Conservation (phyloP, 805 yeast genomes). For the Torulaspora gathmanii region DNA sequence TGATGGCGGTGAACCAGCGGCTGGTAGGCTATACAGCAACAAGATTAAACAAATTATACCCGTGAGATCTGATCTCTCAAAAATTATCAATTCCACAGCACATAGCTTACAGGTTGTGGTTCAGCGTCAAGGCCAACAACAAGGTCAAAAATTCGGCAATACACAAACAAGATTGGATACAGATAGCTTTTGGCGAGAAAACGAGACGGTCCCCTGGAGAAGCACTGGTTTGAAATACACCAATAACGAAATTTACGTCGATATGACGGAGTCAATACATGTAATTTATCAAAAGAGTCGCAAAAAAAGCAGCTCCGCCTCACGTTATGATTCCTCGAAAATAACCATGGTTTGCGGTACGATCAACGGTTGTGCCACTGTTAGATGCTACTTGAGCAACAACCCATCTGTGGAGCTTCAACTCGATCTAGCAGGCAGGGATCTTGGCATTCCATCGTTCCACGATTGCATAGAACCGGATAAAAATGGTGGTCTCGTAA, state of each 20-base stretch:
- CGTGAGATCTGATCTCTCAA: slow-evolving; percentile 35
- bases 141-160: slow-evolving; percentile 1
- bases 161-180: slow-evolving; percentile 1
- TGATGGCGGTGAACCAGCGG: slow-evolving; percentile 69
- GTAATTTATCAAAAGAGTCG: slow-evolving; percentile 40
- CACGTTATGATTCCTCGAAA: slow-evolving; percentile 2
- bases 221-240: slow-evolving; percentile 61
- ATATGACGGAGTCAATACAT: slow-evolving; percentile 62
- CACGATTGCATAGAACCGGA: slow-evolving; percentile 63
- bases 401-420: slow-evolving; percentile 63
- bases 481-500: slow-evolving; percentile 4
- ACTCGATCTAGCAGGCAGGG: slow-evolving; percentile 45
- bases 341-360: slow-evolving; percentile 25
- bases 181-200: slow-evolving; percentile 10
- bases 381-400: slow-evolving; percentile 71
- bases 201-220: slow-evolving; percentile 68
- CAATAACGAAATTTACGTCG: slow-evolving; percentile 82
- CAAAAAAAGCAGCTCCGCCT: background rate
- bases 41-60: slow-evolving; percentile 68
- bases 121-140: slow-evolving; percentile 13
- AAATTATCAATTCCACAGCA: slow-evolving; percentile 38
- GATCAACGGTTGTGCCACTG: slow-evolving; percentile 59
- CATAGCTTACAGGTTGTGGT: slow-evolving; percentile 21
- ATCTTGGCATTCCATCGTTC: slow-evolving; percentile 55
- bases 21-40: slow-evolving; percentile 57